Conservation (phyloP, 495 filamentous ascomycete species). For the Xylaria scruposa region DNA sequence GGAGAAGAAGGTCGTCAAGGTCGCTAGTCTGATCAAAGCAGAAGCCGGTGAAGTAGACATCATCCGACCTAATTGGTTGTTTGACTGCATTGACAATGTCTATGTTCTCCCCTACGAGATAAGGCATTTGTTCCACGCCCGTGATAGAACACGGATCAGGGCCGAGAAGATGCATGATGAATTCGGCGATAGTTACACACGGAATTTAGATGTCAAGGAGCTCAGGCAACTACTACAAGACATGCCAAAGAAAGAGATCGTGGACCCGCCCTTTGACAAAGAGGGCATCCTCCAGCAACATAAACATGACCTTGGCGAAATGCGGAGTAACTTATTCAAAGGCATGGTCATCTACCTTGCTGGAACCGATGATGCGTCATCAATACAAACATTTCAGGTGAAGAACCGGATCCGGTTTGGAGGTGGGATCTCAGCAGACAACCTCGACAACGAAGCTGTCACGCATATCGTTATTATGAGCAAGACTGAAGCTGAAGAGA, state of each 20-base stretch:
- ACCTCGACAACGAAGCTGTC: slow-evolving; percentile 54
- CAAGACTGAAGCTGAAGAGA: slow-evolving; percentile 38
- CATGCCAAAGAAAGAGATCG: slow-evolving; percentile 48
- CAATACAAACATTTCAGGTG: slow-evolving; percentile 37
- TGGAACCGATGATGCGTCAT: slow-evolving; percentile 26
- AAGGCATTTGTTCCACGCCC: slow-evolving; percentile 58
- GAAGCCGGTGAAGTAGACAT: slow-evolving; percentile 72
- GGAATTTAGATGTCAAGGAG: slow-evolving; percentile 71
- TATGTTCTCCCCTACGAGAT: slow-evolving; percentile 74
- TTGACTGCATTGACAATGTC: slow-evolving; percentile 74
- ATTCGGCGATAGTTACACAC: slow-evolving; percentile 83
- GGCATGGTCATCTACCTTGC: slow-evolving; percentile 64
- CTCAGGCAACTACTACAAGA: slow-evolving; percentile 61
- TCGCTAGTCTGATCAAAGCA: slow-evolving; percentile 77
- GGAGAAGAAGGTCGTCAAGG: slow-evolving; percentile 85
- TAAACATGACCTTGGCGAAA: slow-evolving; percentile 55
- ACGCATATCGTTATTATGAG: slow-evolving; percentile 71
- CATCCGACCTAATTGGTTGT: slow-evolving; percentile 80
- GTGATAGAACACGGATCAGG: slow-evolving; percentile 38
- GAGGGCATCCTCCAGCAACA: slow-evolving; percentile 58
- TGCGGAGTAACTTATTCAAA: slow-evolving; percentile 72
- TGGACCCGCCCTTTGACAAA: slow-evolving; percentile 39
- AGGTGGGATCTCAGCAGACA: slow-evolving; percentile 59
- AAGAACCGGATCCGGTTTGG: slow-evolving; percentile 67
- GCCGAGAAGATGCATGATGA: slow-evolving; percentile 67